Base-by-base conservation (phyloP, 169 alveolate genomes). In the Cyclospora cayetanensis region DNA sequence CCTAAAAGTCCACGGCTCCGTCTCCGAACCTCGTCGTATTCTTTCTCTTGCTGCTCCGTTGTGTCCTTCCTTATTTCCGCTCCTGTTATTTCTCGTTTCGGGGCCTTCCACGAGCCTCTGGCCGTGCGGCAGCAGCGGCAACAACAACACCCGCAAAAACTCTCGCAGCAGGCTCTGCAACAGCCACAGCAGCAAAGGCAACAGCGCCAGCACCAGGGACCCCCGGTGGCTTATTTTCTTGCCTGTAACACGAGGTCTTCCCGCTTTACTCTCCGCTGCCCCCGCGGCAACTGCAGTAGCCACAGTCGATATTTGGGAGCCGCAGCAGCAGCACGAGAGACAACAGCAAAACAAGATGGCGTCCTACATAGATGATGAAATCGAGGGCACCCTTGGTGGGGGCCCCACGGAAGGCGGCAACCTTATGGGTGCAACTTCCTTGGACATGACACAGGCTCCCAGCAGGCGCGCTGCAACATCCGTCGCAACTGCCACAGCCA, bases 371-470 rank as follows among this genome's bases (percentile, higher is more conserved):
- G 46, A 46, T 3, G 88, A 79, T 27, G 88, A 79, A 18, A 42
- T 79, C 43, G 88, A 79, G 34, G 70, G 88, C 39, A 27, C 70
- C 42, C 70, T n/a, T 18, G 72, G 68, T n/a, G 88, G 72, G 25
- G 88, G 72, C 70, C 42, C 27, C 43, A 66, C 88, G 7, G 88
- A 29, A 27, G 86, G 86, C 42, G 80, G 52, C 15, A 52, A 79
- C 46, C 20, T 52, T 34, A 79, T 52, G 37, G 88, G 63, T 12
- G 88, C 70, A 5, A 52, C 70, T 1, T 46, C 60, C 27, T 27
- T 42, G 29, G 88, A 79, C 43, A 79, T 79, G 72, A 79, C 88
- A 5, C 52, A 7, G 35, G 70, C 90, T 18, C 25, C 52, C 35
- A 25, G 41, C 4, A 9, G 46, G 37, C 52, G 46, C n/a, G 60